phyloP scores from a whole-genome alignment of 306 rosid species.

The Trifolium fragiferum region DNA sequence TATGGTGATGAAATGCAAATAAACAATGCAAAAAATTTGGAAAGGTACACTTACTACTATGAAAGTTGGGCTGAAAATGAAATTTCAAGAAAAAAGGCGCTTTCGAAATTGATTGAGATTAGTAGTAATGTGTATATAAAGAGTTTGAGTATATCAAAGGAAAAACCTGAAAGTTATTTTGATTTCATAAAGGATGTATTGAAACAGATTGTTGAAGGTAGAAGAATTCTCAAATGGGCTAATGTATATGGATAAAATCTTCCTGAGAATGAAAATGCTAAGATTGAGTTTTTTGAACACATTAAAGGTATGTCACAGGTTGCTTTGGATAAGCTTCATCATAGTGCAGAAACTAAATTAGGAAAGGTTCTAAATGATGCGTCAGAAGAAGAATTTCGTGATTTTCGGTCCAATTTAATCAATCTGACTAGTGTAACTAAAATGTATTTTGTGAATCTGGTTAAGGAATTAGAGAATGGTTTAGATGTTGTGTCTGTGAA shows the following conservation, averaged over 20 bases:
- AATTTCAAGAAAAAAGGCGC: conserved; percentile 41
- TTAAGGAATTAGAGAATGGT: conserved; percentile 18
- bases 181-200: conserved; percentile 52
- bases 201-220: conserved; percentile 58
- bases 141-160: conserved; percentile 32
- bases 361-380: neutral
- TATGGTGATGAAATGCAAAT: conserved; percentile 38
- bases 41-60: conserved; percentile 61
- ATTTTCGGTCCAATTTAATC: conserved; percentile 1
- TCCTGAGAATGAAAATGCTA: conserved; percentile 37
- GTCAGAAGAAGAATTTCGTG: neutral
- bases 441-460: conserved; percentile 37
- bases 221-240: conserved; percentile 63
- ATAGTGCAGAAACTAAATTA: conserved; percentile 35
- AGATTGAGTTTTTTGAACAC: conserved; percentile 43
- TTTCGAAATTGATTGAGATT: conserved; percentile 30
- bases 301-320: conserved; percentile 45
- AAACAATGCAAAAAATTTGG: conserved; percentile 44
- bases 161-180: conserved; percentile 44
- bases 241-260: conserved; percentile 61
- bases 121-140: conserved; percentile 38
- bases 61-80: conserved; percentile 67
- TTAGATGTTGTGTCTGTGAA: neutral
- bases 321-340: conserved; percentile 50
- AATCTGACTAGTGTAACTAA: conserved; percentile 34